Percentiles rank a stretch among this genome's conserved stretches.
Evolutionary conservation across 371 early-diverging fungal genomes (phyloP).

Genomic region (Zopfochytrium polystomum): DNA sequence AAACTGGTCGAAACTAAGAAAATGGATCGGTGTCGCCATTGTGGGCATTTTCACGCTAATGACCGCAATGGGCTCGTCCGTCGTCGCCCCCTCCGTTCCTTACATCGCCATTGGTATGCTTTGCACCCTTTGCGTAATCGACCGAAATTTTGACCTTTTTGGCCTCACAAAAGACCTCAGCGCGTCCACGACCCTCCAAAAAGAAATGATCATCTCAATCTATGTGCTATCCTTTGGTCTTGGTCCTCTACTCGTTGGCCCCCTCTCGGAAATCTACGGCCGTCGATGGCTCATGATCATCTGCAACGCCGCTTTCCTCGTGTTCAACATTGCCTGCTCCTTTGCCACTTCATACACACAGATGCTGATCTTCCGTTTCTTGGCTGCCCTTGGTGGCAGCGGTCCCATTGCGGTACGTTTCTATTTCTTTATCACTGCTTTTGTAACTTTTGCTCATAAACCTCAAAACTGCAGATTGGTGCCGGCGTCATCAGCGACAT

Average conservation of each 20-base stretch:
- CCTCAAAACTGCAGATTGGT: too few species aligned
- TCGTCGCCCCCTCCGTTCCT: constrained; percentile 16
- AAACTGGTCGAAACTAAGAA: too few species aligned
- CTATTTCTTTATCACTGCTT: too few species aligned
- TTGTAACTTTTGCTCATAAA: too few species aligned
- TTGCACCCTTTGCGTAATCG: too few species aligned
- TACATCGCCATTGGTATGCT: constrained; percentile 6
- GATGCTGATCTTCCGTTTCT: constrained; percentile 11
- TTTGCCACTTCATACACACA: background rate
- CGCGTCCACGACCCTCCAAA: background rate
- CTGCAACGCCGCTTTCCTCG: constrained; percentile 8
- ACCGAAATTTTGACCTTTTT: too few species aligned
- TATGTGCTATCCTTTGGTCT: constrained; percentile 13
- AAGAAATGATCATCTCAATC: constrained; percentile 13
- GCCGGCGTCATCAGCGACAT: too few species aligned
- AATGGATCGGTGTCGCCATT: constrained; percentile 11
- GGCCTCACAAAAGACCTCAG: constrained; percentile 6
- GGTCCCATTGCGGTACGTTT: too few species aligned
- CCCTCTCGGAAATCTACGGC: constrained; percentile 16
- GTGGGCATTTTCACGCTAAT: constrained; percentile 15
- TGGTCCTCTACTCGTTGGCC: constrained; percentile 16
- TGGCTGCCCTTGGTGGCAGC: constrained; percentile 15
- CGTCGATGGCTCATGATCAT: constrained; percentile 1
- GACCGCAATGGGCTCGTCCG: constrained; percentile 10
- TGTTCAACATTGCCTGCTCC: constrained; percentile 15